Evolutionary conservation across 2,329 filamentous ascomycete genomes (phyloP).

Genomic region (Huntiella omanensis): DNA sequence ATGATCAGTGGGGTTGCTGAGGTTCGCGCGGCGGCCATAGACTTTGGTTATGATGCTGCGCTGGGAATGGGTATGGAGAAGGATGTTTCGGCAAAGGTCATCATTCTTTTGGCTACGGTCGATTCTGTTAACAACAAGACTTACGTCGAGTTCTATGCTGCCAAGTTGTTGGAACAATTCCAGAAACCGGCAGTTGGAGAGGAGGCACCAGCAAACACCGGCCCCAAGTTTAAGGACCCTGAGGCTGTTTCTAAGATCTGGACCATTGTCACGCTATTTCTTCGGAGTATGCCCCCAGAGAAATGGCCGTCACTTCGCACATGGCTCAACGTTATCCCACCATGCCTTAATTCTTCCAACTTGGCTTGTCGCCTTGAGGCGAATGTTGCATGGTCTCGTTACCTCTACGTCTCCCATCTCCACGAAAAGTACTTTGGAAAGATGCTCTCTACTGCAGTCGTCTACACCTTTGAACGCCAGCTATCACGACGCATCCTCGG

Average conservation of each 20-base stretch:
- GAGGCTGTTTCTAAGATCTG: slow-evolving; percentile 69
- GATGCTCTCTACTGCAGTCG: slow-evolving; percentile 19
- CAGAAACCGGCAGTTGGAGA: slow-evolving; percentile 24
- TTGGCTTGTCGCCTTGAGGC: slow-evolving; percentile 52
- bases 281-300: slow-evolving; percentile 40
- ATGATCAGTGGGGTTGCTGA: slow-evolving; percentile 66
- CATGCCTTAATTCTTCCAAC: slow-evolving; percentile 68
- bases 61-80: slow-evolving; percentile 50
- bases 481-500: slow-evolving; percentile 6
- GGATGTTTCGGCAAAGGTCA: slow-evolving; percentile 45
- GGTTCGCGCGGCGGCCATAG: slow-evolving; percentile 54
- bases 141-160: slow-evolving; percentile 51
- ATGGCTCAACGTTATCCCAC: slow-evolving; percentile 65
- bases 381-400: slow-evolving; percentile 68
- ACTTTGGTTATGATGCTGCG: slow-evolving; percentile 52
- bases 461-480: slow-evolving; percentile 8
- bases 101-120: slow-evolving; percentile 30
- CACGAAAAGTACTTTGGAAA: slow-evolving; percentile 40
- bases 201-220: slow-evolving; percentile 5
- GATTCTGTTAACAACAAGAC: slow-evolving; percentile 31
- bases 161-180: slow-evolving; percentile 49
- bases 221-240: slow-evolving; percentile 10
- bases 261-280: slow-evolving; percentile 62
- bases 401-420: slow-evolving; percentile 55
- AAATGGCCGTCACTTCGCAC: slow-evolving; percentile 55